phyloP scores from a whole-genome alignment of 2,329 filamentous ascomycete species.

The Colletotrichum sp. region DNA sequence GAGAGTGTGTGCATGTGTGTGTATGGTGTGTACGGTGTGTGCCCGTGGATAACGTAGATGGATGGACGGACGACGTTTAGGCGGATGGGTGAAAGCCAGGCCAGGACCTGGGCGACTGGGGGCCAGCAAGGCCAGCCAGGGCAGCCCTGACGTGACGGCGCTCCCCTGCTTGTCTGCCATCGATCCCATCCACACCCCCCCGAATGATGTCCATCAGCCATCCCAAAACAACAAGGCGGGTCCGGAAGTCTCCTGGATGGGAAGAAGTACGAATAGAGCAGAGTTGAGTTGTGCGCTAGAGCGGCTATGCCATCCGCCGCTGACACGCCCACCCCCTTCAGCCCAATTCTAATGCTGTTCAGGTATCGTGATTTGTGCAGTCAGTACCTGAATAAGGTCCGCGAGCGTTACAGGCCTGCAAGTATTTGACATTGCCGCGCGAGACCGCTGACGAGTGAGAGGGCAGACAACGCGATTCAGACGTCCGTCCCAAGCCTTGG shows the following conservation, averaged over 20 bases:
- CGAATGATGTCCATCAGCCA: neutral
- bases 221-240: slow-evolving; percentile 11
- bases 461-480: slow-evolving; percentile 10
- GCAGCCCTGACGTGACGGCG: slow-evolving; percentile 10
- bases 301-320: slow-evolving; percentile 19
- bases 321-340: slow-evolving; percentile 18
- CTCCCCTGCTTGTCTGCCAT: neutral
- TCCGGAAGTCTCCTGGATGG: slow-evolving; percentile 9
- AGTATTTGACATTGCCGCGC: slow-evolving; percentile 12
- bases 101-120: neutral
- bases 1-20: neutral
- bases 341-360: slow-evolving; percentile 15
- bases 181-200: slow-evolving; percentile 2
- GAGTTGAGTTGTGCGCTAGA: slow-evolving; percentile 15
- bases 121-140: neutral
- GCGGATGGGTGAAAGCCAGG: neutral
- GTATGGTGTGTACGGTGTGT: neutral
- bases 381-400: slow-evolving; percentile 13
- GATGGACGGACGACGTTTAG: slow-evolving; percentile 2
- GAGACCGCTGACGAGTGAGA: slow-evolving; percentile 8
- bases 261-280: neutral
- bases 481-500: slow-evolving; percentile 6
- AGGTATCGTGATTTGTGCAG: slow-evolving; percentile 4
- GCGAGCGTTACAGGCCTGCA: slow-evolving; percentile 8
- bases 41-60: neutral